These are phyloP conservation scores for Zea luxurians DNA, from an alignment of 176 grass and related monocot species.

Conservation along the genomic window DNA sequence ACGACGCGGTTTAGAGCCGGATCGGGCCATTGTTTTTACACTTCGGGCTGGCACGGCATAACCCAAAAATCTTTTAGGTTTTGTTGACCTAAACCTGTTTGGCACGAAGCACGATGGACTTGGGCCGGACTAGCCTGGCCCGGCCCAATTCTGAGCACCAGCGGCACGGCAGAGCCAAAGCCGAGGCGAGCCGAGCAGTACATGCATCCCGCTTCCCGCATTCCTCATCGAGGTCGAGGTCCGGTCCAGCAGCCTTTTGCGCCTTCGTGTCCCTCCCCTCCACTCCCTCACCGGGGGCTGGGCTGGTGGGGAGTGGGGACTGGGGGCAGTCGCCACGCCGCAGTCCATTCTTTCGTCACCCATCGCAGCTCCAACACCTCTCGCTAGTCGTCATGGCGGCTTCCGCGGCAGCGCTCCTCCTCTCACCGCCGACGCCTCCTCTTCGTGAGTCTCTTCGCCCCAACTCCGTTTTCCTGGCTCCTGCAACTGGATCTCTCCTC, in stretches of 20 bases:
- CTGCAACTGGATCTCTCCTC: not conserved
- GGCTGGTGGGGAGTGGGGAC: too few relatives aligned
- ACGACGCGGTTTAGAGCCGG: too few relatives aligned
- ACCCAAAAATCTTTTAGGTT: too few relatives aligned
- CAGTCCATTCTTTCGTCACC: not conserved
- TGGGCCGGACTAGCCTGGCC: too few relatives aligned
- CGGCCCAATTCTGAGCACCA: too few relatives aligned
- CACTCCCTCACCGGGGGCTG: not conserved
- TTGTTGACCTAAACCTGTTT: too few relatives aligned
- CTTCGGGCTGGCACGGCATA: too few relatives aligned
- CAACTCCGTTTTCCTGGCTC: not conserved
- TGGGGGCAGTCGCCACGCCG: not conserved
- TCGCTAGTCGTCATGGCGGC: not conserved
- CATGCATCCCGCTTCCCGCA: not conserved
- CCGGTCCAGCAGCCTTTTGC: not conserved
- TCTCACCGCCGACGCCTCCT: not conserved
- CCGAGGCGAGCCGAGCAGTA: not conserved
- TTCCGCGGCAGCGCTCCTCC: not conserved
- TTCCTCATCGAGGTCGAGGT: not conserved
- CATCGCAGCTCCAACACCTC: not conserved
- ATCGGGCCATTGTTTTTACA: too few relatives aligned
- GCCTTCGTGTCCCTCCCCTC: not conserved
- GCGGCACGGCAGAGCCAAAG: not conserved
- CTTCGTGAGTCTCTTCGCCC: constrained; percentile 5
- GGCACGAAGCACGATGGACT: too few relatives aligned